Conservation (phyloP, 169 alveolate species). For the Amoebophrya sp. region DNA sequence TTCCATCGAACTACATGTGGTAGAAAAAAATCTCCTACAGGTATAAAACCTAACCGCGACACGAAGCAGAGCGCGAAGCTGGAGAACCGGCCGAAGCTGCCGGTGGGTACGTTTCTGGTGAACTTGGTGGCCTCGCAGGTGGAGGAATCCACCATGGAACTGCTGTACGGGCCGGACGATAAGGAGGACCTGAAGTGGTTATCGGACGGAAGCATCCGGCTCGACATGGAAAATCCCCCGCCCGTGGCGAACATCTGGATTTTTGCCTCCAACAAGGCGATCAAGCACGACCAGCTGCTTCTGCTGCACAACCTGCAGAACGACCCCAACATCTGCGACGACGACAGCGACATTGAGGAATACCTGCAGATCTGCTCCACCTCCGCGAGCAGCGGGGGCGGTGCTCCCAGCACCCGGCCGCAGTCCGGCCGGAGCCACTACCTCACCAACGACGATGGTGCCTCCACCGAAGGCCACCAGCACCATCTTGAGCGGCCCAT, state of each 20-base stretch:
- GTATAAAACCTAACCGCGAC: neutral
- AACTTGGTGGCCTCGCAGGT: neutral
- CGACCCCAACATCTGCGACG: too few species aligned
- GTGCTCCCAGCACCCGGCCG: too few species aligned
- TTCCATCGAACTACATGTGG: too few species aligned
- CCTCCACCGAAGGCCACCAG: too few species aligned
- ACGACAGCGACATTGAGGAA: too few species aligned
- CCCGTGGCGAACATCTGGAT: constrained; percentile 14
- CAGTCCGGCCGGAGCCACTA: too few species aligned
- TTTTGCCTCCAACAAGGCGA: neutral
- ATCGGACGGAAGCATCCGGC: neutral
- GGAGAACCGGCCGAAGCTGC: neutral
- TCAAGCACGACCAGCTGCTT: neutral
- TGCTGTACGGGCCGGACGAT: neutral
- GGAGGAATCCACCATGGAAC: neutral
- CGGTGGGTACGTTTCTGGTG: neutral
- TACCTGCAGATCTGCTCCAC: too few species aligned
- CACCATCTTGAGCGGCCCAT: too few species aligned
- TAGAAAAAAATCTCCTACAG: too few species aligned
- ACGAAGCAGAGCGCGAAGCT: neutral
- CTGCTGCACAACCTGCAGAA: too few species aligned
- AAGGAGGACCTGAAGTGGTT: neutral
- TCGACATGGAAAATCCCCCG: neutral
- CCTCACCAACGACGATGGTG: too few species aligned
- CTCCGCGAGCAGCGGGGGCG: too few species aligned